Percentiles rank a stretch among this genome's conserved stretches.
Evolutionary conservation across 495 filamentous ascomycete genomes (phyloP).

Genomic region (Aspergillus hancockii): DNA sequence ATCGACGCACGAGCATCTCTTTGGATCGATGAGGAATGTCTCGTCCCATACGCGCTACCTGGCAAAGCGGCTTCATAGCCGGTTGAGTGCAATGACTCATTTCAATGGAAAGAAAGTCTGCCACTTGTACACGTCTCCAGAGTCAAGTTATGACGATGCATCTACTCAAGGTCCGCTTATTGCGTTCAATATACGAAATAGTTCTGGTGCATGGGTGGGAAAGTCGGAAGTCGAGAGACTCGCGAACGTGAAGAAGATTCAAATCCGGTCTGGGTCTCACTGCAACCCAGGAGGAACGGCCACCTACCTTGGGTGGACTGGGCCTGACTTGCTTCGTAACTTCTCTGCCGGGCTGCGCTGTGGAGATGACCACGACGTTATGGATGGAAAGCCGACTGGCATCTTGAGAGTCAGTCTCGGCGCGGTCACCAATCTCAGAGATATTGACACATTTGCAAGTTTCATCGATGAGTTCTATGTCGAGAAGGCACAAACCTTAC

Average conservation of each 20-base stretch:
- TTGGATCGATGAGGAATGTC: conserved; percentile 66
- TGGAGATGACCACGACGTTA: conserved; percentile 76
- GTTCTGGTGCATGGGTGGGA: conserved; percentile 69
- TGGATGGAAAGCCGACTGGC: conserved; percentile 82
- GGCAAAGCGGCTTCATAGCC: conserved; percentile 56
- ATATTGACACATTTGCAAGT: conserved; percentile 66
- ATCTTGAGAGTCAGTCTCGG: conserved; percentile 83
- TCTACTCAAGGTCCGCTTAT: conserved; percentile 73
- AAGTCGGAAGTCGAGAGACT: conserved; percentile 84
- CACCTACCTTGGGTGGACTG: conserved; percentile 62
- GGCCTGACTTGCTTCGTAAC: conserved; percentile 77
- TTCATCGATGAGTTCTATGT: conserved; percentile 82
- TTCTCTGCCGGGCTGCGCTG: conserved; percentile 80
- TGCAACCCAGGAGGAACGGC: conserved; percentile 92
- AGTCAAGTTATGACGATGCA: conserved; percentile 40
- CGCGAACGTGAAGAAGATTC: conserved; percentile 73
- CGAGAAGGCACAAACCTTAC: conserved; percentile 40
- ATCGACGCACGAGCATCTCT: conserved; percentile 66
- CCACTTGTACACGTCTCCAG: conserved; percentile 57
- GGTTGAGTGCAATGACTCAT: conserved; percentile 62
- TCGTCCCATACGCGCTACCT: conserved; percentile 75
- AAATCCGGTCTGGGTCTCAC: conserved; percentile 80
- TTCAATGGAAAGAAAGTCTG: conserved; percentile 68
- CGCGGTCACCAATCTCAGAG: conserved; percentile 80
- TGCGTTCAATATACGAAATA: conserved; percentile 77